Percentiles rank a stretch among this genome's conserved stretches.
phyloP scores from a whole-genome alignment of 306 rosid species.

The Gynostemma pentaphyllum region DNA sequence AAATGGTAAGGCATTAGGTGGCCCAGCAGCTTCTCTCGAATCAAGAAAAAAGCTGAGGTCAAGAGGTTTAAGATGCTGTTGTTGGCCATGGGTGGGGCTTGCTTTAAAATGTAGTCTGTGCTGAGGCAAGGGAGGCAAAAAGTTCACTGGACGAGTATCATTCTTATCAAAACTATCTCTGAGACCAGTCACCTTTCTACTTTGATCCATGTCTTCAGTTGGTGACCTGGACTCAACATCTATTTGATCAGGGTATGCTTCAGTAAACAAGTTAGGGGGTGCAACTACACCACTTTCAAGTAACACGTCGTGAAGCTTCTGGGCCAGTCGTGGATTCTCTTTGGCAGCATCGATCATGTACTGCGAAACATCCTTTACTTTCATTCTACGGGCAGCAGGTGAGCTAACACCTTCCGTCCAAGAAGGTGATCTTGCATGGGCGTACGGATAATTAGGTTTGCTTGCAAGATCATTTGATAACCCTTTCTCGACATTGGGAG shows the following conservation, averaged over 20 bases:
- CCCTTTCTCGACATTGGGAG: constrained; percentile 33
- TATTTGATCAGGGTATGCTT: constrained; percentile 52
- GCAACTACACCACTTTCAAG: constrained; percentile 94
- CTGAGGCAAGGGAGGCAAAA: constrained; percentile 62
- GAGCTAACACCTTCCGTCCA: constrained; percentile 96
- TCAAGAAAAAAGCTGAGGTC: constrained; percentile 41
- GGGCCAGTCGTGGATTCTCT: constrained; percentile 88
- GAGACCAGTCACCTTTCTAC: constrained; percentile 22
- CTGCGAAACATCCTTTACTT: constrained; percentile 83
- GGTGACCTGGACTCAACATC: constrained; percentile 31
- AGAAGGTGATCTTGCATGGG: constrained; percentile 79
- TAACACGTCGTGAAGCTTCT: constrained; percentile 81
- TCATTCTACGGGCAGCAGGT: constrained; percentile 61
- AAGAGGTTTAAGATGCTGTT: constrained; percentile 36
- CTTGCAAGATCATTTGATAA: constrained; percentile 27
- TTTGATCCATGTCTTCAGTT: constrained; percentile 32
- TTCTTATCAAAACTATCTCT: constrained; percentile 28
- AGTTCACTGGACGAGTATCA: constrained; percentile 22
- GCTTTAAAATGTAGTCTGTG: constrained; percentile 35
- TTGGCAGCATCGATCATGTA: constrained; percentile 96
- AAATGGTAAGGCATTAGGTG: constrained; percentile 24
- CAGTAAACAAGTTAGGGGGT: constrained; percentile 80
- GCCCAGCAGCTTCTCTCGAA: constrained; percentile 36
- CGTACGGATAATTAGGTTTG: constrained; percentile 39
- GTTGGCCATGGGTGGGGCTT: constrained; percentile 33